Base-by-base conservation (phyloP, 1,139 yeast species). In the Arxiozyma slooffiae region DNA sequence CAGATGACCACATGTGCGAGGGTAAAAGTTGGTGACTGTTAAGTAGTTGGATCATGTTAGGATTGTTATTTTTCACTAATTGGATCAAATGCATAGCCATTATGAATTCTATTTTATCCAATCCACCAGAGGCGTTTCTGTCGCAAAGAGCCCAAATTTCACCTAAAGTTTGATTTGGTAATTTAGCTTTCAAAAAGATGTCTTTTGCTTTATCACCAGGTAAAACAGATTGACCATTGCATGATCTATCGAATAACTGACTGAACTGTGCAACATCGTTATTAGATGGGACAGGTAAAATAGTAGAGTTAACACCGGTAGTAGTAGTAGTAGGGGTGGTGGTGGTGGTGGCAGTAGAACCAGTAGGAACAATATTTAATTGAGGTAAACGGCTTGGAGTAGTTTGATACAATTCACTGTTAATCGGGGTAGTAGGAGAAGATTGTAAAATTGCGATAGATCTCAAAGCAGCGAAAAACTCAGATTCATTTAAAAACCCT, bases 81-180 rank as follows among this genome's bases (percentile, higher is more conserved):
- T 90, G 97, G 55, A 94, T 87, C 63, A 94, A 75, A 69, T 87
- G 95, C 98, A 94, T 92, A 8, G 98, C 97, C 59, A 92, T 78
- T 39, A 87, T 79, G 62, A 94, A 92, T 60, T 87, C 90, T 22
- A 81, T 75, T 61, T 81, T 78, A 53, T 78, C 76, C 60, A 92
- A 77, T 50, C 77, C 74, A 7, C 98, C 98, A 2, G 78, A 68
- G 58, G 81, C 82, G 51, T 79, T 78, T 53, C 81, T 78, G 66
- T 94, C 98, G 34, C 86, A 92, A 55, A 92, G 74, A 52, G 78
- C 77, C 98, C 98, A 92, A 52, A 92, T 82, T 62, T 84, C 86
- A 50, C 95, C 95, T 58, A 92, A 73, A 1, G 82, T 77, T 26
- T 79, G 77, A 39, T 82, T 79, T 21, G 96, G 88, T 53, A 92